Conservation (phyloP, 2,329 filamentous ascomycete species). For the Pseudogymnoascus sp. region DNA sequence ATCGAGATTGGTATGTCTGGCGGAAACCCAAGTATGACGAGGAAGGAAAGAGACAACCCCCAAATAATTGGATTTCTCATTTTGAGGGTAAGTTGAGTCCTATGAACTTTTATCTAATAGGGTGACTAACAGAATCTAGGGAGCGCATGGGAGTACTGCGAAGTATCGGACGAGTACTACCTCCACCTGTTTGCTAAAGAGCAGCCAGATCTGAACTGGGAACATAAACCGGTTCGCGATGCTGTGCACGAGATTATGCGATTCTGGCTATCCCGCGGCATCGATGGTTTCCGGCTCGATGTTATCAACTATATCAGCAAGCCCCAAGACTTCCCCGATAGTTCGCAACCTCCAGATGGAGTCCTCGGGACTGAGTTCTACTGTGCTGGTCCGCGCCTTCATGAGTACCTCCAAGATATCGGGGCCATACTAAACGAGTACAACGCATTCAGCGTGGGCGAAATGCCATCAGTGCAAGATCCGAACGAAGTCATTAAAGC, state of each 20-base stretch:
- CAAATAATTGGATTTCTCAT: conserved; percentile 49
- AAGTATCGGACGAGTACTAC: conserved; percentile 41
- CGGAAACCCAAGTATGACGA: conserved; percentile 46
- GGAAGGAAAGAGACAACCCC: conserved; percentile 47
- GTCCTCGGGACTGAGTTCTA: conserved; percentile 44
- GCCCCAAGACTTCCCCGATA: conserved; percentile 46
- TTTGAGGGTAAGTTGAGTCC: conserved; percentile 31
- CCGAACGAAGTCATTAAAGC: conserved; percentile 40
- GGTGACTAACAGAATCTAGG: conserved; percentile 19
- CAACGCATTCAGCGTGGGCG: conserved; percentile 42
- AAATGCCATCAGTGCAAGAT: conserved; percentile 37
- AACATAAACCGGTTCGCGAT: conserved; percentile 53
- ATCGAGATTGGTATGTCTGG: conserved; percentile 59
- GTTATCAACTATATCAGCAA: conserved; percentile 60
- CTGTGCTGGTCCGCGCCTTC: conserved; percentile 53
- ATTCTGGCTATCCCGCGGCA: conserved; percentile 64
- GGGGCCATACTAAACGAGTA: conserved; percentile 35
- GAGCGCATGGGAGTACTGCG: conserved; percentile 43
- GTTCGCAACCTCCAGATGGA: conserved; percentile 34
- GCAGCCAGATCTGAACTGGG: conserved; percentile 70
- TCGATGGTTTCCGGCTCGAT: conserved; percentile 54
- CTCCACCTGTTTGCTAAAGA: conserved; percentile 54
- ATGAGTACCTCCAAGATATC: conserved; percentile 40
- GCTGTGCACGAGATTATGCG: conserved; percentile 61
- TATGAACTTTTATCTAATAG: conserved; percentile 29